These are phyloP conservation scores for Umbelopsis sp. DNA, from an alignment of 371 early-diverging fungal genomes.

Conservation along the genomic window DNA sequence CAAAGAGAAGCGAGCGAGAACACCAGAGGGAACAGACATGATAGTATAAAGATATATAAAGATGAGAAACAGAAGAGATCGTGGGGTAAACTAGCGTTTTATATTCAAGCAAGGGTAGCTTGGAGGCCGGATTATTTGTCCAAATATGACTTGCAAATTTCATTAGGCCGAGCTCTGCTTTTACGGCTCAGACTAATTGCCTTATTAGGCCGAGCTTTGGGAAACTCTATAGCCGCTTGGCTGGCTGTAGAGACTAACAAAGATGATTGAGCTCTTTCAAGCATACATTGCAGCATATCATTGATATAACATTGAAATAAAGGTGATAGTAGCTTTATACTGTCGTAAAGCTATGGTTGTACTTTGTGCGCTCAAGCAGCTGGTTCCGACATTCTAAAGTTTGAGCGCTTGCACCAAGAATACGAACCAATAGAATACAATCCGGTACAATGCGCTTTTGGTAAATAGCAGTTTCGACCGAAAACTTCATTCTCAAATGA, in stretches of 20 bases:
- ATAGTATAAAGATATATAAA: neutral
- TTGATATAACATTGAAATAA: too few species aligned
- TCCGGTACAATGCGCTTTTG: neutral
- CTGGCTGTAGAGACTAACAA: too few species aligned
- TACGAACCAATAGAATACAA: neutral
- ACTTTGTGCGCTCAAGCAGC: neutral
- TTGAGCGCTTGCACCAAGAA: neutral
- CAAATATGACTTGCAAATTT: slow-evolving; percentile 3
- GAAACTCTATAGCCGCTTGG: too few species aligned
- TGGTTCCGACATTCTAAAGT: neutral
- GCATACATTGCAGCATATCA: too few species aligned
- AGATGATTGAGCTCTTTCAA: too few species aligned
- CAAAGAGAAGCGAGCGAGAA: slow-evolving; percentile 32
- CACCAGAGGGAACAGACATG: slow-evolving; percentile 20
- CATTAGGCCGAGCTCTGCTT: neutral
- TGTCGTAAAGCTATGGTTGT: too few species aligned
- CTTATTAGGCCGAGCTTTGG: neutral
- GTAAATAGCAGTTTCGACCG: neutral
- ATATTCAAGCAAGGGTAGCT: neutral
- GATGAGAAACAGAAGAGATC: neutral
- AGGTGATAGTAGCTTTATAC: too few species aligned
- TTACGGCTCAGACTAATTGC: slow-evolving; percentile 12
- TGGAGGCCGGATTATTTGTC: slow-evolving; percentile 2
- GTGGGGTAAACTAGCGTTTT: slow-evolving; percentile 5
- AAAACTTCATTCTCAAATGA: neutral